Evolutionary conservation across 805 yeast genomes (phyloP).

Genomic region (Saccharomycopsis javanensis): DNA sequence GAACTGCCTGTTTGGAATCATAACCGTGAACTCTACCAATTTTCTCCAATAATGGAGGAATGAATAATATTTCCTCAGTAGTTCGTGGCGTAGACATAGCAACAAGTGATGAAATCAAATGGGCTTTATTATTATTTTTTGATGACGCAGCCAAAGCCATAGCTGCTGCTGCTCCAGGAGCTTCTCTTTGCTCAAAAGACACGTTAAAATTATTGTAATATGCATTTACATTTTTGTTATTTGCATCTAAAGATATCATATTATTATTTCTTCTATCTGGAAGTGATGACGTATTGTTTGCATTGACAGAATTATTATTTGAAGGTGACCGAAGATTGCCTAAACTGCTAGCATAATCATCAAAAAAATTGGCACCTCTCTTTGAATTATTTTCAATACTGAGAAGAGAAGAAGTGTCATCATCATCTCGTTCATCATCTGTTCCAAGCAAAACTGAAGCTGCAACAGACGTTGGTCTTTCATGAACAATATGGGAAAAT

Average conservation of each 20-base stretch:
- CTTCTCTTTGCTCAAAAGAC: conserved; percentile 55
- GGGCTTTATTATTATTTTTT: conserved; percentile 23
- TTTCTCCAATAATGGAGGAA: conserved; percentile 61
- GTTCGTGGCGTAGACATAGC: conserved; percentile 69
- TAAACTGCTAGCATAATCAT: conserved; percentile 12
- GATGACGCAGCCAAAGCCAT: conserved; percentile 30
- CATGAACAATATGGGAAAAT: conserved; percentile 45
- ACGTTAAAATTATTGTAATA: conserved; percentile 24
- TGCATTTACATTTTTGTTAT: conserved; percentile 3
- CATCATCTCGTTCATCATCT: conserved; percentile 41
- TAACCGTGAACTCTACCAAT: conserved; percentile 65
- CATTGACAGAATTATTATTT: not conserved
- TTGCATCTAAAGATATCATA: conserved; percentile 19
- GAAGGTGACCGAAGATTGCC: conserved; percentile 4
- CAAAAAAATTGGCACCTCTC: conserved; percentile 11
- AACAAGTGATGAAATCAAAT: conserved; percentile 45
- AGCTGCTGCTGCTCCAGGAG: conserved; percentile 70
- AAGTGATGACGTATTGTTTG: not conserved
- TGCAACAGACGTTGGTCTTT: conserved; percentile 56
- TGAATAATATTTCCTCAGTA: conserved; percentile 68
- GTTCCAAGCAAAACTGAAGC: conserved; percentile 43
- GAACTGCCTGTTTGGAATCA: conserved; percentile 57
- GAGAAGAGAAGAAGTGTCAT: conserved; percentile 22
- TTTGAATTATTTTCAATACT: conserved; percentile 17
- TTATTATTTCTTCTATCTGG: conserved; percentile 23